A percentile compares a stretch with the other conserved stretches of the same genome.
Conservation (phyloP, 768 basidiomycete genomes). For the Leccinum boreale region DNA sequence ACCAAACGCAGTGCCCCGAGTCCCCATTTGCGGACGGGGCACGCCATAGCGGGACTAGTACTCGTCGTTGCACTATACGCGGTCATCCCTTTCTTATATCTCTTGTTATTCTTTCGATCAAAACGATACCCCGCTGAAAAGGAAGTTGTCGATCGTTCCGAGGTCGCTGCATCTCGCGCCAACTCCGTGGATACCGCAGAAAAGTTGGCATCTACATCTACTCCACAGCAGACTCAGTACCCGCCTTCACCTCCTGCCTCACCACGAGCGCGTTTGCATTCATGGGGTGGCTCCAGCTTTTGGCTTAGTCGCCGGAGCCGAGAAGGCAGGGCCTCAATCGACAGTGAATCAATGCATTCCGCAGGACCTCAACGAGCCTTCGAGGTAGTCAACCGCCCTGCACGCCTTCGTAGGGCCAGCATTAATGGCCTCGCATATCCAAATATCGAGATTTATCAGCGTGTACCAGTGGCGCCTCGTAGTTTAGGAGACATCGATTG, state of each 20-base stretch:
- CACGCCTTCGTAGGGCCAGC: slow-evolving; percentile 51
- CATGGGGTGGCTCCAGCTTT: slow-evolving; percentile 38
- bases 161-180: slow-evolving; percentile 27
- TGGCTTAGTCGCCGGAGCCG: slow-evolving; percentile 35
- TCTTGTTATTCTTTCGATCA: slow-evolving; percentile 28
- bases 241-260: slow-evolving; percentile 31
- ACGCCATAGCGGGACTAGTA: slow-evolving; percentile 62
- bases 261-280: slow-evolving; percentile 33
- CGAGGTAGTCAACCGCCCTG: slow-evolving; percentile 49
- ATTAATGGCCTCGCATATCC: slow-evolving; percentile 38
- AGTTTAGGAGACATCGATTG: slow-evolving; percentile 75
- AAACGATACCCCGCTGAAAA: slow-evolving; percentile 14
- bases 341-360: slow-evolving; percentile 36
- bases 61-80: slow-evolving; percentile 63
- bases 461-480: slow-evolving; percentile 42
- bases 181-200: slow-evolving; percentile 41
- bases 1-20: slow-evolving; percentile 33
- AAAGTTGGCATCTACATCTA: slow-evolving; percentile 34
- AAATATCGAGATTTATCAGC: slow-evolving; percentile 47
- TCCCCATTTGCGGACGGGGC: slow-evolving; percentile 50
- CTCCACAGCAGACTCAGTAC: slow-evolving; percentile 29
- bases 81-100: slow-evolving; percentile 41
- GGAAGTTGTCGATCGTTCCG: slow-evolving; percentile 22
- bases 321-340: slow-evolving; percentile 37
- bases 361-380: slow-evolving; percentile 39